Base-by-base conservation (phyloP, 371 early-diverging fungal genomes). In the Haplosporangium sp. region DNA sequence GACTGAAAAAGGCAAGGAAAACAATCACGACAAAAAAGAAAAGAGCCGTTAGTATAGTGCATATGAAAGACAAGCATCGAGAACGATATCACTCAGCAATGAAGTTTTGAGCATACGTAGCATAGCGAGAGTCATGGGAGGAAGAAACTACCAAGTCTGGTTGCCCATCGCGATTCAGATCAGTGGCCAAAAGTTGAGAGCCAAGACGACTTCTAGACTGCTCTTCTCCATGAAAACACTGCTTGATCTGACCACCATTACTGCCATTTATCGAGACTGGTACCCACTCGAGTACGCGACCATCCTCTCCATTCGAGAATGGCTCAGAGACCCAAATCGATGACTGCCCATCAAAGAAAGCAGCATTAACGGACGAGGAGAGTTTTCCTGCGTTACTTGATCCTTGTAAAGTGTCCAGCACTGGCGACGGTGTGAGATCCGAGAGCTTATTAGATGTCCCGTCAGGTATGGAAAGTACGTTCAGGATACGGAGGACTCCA, bases 291-390 rank as follows among this genome's bases (percentile, higher is more conserved):
- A 50, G 40, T 13, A 61, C 52, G 8, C 51, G 61, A 1, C 61
- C 61, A 51, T 52, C 61, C 18, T 61, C 61, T 8, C 18, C 20
- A 20, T 46, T 36, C 2, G 42, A 20, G 13, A 51, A 50, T 38
- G 61, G 61, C 16, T 52, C 61, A 3, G 61, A 61, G 18, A 61
- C 61, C 61, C 61, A 61, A 12, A 51, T 9, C 10, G 52, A 51
- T 42, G 42, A 10, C 10, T 46, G 45, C 14, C n/a, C 41, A 4
- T 6, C 11, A 40, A 18, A 40, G 14, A 8, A 20, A 20, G 8
- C 43, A n/a, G 10, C 8, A 16, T 40, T 12, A n/a, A 51, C 50
- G 3, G 61, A 11, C 3, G 36, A 51, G 7, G 61, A 61, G 4
- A 61, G 18, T 51, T 61, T 29, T 20, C 52, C 20, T 5, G 38